Evolutionary conservation across 164 flowering plant genomes (phyloP).

Genomic region (Amborella trichopoda): DNA sequence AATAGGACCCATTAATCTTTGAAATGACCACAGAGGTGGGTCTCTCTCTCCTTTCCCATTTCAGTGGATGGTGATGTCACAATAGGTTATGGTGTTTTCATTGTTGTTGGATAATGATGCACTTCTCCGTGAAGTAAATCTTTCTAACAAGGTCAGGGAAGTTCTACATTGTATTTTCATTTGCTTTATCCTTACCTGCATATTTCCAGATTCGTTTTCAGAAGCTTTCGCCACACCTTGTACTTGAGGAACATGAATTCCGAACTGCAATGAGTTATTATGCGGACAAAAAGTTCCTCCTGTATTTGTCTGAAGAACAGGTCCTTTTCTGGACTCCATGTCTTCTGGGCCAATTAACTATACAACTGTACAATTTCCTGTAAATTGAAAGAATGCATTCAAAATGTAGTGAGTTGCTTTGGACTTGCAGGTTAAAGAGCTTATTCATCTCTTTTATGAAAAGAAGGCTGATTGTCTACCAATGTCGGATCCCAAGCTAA

Average conservation of each 20-base stretch:
- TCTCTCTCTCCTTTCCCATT: neutral
- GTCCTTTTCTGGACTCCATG: conserved; percentile 15
- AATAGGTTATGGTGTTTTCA: neutral
- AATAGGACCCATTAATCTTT: no score
- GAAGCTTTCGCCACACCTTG: conserved; percentile 39
- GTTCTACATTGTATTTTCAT: neutral
- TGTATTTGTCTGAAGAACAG: conserved; percentile 54
- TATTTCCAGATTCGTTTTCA: conserved; percentile 13
- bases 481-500: conserved; percentile 5
- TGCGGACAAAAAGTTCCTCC: conserved; percentile 33
- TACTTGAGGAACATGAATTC: conserved; percentile 49
- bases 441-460: conserved; percentile 23
- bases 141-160: neutral
- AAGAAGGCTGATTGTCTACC: conserved; percentile 14
- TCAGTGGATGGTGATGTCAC: no score
- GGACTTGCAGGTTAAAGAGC: conserved; percentile 26
- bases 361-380: neutral
- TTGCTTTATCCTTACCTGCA: neutral
- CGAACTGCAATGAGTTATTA: conserved; percentile 52
- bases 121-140: neutral
- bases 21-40: neutral
- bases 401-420: neutral
- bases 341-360: neutral
- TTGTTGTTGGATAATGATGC: neutral
- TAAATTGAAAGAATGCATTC: neutral